Percentiles rank a stretch among this genome's conserved stretches.
These are phyloP conservation scores for Iris pallida DNA, from an alignment of 116 monocot species.

Conservation along the genomic window DNA sequence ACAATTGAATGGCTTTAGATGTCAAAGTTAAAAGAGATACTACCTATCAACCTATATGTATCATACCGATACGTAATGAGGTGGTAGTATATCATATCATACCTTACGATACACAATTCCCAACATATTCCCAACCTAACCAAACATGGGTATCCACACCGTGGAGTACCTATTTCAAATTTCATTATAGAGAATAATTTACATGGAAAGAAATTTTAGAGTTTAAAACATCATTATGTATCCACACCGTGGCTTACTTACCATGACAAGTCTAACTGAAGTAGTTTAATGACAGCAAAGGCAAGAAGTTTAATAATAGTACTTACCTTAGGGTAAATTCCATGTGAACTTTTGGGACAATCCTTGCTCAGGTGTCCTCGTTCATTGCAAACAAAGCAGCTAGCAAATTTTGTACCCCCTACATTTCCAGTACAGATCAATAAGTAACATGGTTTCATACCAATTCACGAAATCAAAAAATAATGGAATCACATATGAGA, in stretches of 20 bases:
- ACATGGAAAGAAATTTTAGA: neutral
- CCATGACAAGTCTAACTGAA: neutral
- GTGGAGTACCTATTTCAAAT: too few relatives aligned
- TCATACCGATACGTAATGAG: too few relatives aligned
- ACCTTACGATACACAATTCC: too few relatives aligned
- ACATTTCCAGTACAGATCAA: slow-evolving; percentile 10
- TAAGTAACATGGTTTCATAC: too few relatives aligned
- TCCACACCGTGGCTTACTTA: neutral
- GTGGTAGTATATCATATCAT: too few relatives aligned
- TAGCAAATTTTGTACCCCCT: slow-evolving; percentile 95
- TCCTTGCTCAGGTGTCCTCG: slow-evolving; percentile 87
- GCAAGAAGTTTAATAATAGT: neutral
- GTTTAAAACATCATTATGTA: neutral
- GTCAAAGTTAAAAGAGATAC: too few relatives aligned
- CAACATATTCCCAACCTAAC: too few relatives aligned
- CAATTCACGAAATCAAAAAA: too few relatives aligned
- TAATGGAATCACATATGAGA: too few relatives aligned
- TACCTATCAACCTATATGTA: too few relatives aligned
- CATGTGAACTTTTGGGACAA: slow-evolving; percentile 84
- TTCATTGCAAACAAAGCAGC: slow-evolving; percentile 84
- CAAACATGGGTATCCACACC: too few relatives aligned
- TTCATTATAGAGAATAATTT: neutral
- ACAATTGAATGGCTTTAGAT: too few relatives aligned
- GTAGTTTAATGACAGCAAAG: neutral
- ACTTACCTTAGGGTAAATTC: slow-evolving; percentile 93